These are phyloP conservation scores for Ophiostoma perfectum DNA, from an alignment of 2,329 filamentous ascomycete genomes.

Conservation along the genomic window DNA sequence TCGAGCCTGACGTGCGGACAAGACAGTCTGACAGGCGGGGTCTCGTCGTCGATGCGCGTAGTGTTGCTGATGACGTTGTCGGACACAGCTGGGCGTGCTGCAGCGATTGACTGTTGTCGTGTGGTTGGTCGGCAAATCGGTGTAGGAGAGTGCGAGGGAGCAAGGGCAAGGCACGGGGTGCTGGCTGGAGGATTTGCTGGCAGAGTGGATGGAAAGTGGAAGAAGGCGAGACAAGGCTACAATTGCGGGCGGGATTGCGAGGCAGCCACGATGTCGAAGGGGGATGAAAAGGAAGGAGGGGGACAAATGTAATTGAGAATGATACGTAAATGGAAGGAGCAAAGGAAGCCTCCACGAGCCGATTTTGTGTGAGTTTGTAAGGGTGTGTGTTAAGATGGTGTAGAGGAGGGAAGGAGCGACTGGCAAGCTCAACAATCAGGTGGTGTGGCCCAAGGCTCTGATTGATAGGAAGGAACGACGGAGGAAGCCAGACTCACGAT, in stretches of 20 bases:
- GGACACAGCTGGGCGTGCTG: background rate
- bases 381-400: background rate
- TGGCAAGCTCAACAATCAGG: background rate
- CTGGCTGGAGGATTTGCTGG: conserved; percentile 2
- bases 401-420: background rate
- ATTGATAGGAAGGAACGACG: background rate
- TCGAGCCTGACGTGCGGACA: too few species aligned
- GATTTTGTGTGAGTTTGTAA: background rate
- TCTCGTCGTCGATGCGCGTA: background rate
- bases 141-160: conserved; percentile 17
- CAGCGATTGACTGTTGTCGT: conserved; percentile 1
- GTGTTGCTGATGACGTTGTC: background rate
- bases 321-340: background rate
- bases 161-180: background rate
- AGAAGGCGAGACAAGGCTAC: conserved; percentile 11
- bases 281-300: background rate
- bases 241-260: conserved; percentile 6
- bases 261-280: conserved; percentile 12
- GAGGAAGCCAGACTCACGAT: background rate
- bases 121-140: conserved; percentile 18
- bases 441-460: background rate
- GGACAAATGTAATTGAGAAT: too few species aligned
- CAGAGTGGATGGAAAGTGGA: conserved; percentile 12
- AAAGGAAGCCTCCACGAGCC: background rate
- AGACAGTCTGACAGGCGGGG: too few species aligned